Percentiles rank a stretch among this genome's conserved stretches.
phyloP scores from a whole-genome alignment of 2,329 filamentous ascomycete species.

The Byssoonygena ceratinophila region DNA sequence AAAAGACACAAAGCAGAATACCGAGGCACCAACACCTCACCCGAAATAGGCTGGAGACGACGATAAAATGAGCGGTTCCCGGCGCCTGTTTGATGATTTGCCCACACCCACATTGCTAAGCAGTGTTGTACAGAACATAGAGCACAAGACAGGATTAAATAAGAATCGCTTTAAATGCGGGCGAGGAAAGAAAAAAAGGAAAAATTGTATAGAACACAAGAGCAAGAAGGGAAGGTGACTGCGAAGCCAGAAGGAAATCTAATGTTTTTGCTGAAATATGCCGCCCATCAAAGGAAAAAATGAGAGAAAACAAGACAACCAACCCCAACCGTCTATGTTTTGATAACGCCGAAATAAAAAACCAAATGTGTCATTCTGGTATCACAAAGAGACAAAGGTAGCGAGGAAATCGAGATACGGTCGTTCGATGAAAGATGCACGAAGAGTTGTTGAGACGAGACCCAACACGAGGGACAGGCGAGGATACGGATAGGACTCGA shows the following conservation, averaged over 20 bases:
- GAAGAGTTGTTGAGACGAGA: too few species aligned
- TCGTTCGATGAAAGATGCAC: background rate
- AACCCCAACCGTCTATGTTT: slow-evolving; percentile 10
- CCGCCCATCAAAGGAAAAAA: background rate
- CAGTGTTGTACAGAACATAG: slow-evolving; percentile 9
- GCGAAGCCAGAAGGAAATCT: slow-evolving; percentile 8
- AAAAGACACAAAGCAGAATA: slow-evolving; percentile 7
- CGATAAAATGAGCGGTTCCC: slow-evolving; percentile 2
- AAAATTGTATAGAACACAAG: slow-evolving; percentile 4
- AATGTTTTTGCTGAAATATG: slow-evolving; percentile 8
- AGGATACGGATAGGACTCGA: background rate
- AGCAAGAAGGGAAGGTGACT: background rate
- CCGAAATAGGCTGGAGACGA: slow-evolving; percentile 6
- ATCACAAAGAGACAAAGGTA: slow-evolving; percentile 6
- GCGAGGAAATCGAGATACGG: slow-evolving; percentile 3
- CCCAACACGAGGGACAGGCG: background rate
- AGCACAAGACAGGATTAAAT: slow-evolving; percentile 11
- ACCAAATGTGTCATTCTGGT: slow-evolving; percentile 9
- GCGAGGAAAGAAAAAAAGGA: background rate
- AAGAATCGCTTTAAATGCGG: slow-evolving; percentile 9
- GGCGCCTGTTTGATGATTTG: slow-evolving; percentile 10
- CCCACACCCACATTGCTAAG: slow-evolving; percentile 7
- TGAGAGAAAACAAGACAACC: background rate
- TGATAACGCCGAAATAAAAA: slow-evolving; percentile 8
- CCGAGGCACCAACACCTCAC: slow-evolving; percentile 11